Conservation (phyloP, 2,329 filamentous ascomycete species). For the Cladophialophora chaetospira region DNA sequence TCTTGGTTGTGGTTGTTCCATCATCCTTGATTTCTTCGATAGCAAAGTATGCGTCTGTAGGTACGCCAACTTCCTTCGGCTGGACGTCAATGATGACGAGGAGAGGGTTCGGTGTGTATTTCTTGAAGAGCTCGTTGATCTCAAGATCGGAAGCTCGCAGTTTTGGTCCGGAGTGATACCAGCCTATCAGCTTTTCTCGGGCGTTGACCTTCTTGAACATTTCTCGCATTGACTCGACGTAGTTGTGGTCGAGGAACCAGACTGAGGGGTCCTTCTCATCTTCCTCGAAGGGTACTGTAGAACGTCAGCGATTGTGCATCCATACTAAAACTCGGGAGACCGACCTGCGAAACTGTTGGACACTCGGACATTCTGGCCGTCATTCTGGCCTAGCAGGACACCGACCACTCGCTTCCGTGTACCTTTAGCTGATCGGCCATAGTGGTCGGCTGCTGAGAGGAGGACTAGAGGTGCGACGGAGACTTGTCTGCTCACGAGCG, state of each 20-base stretch:
- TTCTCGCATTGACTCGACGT: constrained; percentile 98
- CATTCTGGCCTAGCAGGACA: constrained; percentile 91
- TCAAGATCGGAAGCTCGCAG: constrained; percentile 93
- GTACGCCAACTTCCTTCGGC: constrained; percentile 95
- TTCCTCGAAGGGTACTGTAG: constrained; percentile 91
- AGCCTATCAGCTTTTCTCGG: constrained; percentile 96
- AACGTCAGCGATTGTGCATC: constrained; percentile 12
- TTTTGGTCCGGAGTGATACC: constrained; percentile 99
- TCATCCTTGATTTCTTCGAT: constrained; percentile 99
- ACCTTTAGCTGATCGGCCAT: constrained; percentile 89
- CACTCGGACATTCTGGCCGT: constrained; percentile 92
- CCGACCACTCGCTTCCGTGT: constrained; percentile 88
- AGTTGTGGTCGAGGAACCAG: constrained; percentile 99
- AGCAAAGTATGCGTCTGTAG: constrained; percentile 98
- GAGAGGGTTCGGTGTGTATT: constrained; percentile 94
- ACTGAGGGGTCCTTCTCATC: constrained; percentile 98
- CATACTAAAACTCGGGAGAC: constrained; percentile 35
- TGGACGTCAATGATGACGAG: constrained; percentile 98
- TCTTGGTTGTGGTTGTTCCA: constrained; percentile 93
- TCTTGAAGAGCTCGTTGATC: constrained; percentile 99
- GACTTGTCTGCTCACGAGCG: constrained; percentile 90
- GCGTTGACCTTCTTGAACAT: constrained; percentile 99
- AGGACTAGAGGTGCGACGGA: constrained; percentile 97
- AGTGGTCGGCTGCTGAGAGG: constrained; percentile 97
- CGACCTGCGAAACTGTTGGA: constrained; percentile 98